Evolutionary conservation across 306 rosid genomes (phyloP).

Genomic region (Betula pendula): DNA sequence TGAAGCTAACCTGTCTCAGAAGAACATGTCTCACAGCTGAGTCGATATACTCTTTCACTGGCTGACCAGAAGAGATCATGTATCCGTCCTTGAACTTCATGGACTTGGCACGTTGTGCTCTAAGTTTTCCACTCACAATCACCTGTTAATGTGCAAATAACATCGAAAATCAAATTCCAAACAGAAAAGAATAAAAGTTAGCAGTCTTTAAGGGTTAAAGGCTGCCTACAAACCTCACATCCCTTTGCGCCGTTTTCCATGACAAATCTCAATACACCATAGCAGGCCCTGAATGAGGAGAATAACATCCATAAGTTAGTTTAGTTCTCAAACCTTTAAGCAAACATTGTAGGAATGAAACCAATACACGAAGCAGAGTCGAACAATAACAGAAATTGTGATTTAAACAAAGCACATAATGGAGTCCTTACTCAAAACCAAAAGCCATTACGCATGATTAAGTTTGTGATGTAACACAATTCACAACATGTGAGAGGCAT

Average conservation of each 20-base stretch:
- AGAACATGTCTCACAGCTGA: slow-evolving; percentile 94
- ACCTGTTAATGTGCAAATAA: slow-evolving; percentile 41
- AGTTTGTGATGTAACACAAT: background rate
- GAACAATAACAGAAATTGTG: background rate
- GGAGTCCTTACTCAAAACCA: background rate
- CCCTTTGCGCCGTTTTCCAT: slow-evolving; percentile 72
- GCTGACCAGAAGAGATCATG: slow-evolving; percentile 96
- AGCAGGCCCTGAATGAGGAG: slow-evolving; percentile 49
- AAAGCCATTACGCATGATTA: background rate
- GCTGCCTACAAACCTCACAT: slow-evolving; percentile 47
- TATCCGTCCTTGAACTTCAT: slow-evolving; percentile 97
- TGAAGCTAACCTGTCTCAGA: slow-evolving; percentile 73
- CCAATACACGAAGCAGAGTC: too few relatives aligned
- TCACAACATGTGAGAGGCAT: background rate
- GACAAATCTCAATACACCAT: slow-evolving; percentile 57
- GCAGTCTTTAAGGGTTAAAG: background rate
- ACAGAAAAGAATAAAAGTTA: background rate
- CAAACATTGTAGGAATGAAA: background rate
- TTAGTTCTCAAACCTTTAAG: background rate
- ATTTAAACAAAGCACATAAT: background rate
- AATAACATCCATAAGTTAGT: background rate
- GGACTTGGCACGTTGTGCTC: slow-evolving; percentile 89
- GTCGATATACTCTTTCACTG: slow-evolving; percentile 87
- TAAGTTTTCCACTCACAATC: slow-evolving; percentile 82
- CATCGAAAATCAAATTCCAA: background rate